Conservation (phyloP, 2,329 filamentous ascomycete species). For the Pseudogymnoascus sp. region DNA sequence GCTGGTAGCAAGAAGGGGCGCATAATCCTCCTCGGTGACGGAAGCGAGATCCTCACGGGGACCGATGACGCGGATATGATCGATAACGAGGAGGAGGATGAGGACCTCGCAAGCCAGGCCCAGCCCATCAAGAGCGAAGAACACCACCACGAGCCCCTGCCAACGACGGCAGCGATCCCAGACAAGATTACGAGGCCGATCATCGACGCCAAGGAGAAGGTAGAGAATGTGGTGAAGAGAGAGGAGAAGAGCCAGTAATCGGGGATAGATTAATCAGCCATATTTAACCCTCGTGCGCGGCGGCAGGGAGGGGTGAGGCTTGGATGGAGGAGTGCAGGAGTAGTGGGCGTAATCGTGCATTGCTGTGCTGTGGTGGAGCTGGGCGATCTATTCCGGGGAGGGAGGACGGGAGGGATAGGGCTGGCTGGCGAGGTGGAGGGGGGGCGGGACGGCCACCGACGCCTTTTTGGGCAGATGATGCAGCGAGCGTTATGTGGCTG, state of each 20-base stretch:
- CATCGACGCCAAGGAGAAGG: background rate
- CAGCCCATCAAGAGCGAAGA: conserved; percentile 50
- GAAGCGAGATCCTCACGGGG: conserved; percentile 83
- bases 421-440: background rate
- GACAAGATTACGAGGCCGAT: background rate
- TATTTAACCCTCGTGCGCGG: background rate
- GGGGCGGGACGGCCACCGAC: background rate
- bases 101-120: conserved; percentile 72
- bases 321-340: background rate
- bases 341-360: background rate
- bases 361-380: background rate
- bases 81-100: conserved; percentile 77
- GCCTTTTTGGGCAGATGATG: background rate
- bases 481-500: background rate
- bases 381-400: background rate
- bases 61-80: conserved; percentile 90
- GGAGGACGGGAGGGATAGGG: background rate
- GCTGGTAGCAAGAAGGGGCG: conserved; percentile 66
- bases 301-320: background rate
- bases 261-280: background rate
- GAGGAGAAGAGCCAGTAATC: background rate
- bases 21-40: conserved; percentile 92
- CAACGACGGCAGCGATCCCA: background rate
- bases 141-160: background rate
- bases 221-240: background rate